Base-by-base conservation (phyloP, 495 filamentous ascomycete genomes). In the Penicillium verhagenii region DNA sequence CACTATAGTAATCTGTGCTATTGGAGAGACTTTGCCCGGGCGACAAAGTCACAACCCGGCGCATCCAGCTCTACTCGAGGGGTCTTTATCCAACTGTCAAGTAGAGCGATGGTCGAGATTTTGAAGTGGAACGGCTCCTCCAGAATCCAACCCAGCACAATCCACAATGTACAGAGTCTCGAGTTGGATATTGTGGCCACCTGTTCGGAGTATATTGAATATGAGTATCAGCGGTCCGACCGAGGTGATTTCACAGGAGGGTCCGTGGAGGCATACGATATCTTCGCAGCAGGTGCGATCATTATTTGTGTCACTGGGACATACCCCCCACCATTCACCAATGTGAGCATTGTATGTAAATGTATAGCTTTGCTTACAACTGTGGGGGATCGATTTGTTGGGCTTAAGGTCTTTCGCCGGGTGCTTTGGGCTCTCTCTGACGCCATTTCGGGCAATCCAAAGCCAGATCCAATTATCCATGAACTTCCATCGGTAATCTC, bases 1-100 rank as follows among this genome's bases (percentile, higher is more conserved):
- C 60, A 69, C 51, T 64, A 62, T 38, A 56, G 51, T 20, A 69
- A 65, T 33, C 6, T 69, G 1, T 62, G 45, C 23, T 57, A 63
- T 35, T 69, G 66, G 66, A 45, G 44, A 23, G 60, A 66, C 13
- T 50, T 31, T 16, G 42, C 29, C 6, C 6, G 10, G 4, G 51
- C 29, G 10, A 46, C 1, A 21, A 26, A 47, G 6, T 14, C 37
- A 1, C 6, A 18, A 50, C 10, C 24, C 26, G 11, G 16, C 1
- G 21, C 10, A 20, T 21, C 26, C 4, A 49, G 21, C 2, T 37
- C 28, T 28, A 37, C 2, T 16, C n/a, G n/a, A 6, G 24, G 8
- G 5, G 23, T 23, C 11, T 16, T 54, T 16, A 47, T 52, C 52
- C 58, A 53, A 13, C 55, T 69, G 2, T 48, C 58, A 28, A 60